A percentile compares a stretch with the other conserved stretches of the same genome.
Conservation (phyloP, 2,329 filamentous ascomycete species). For the Graphiopsis chlorocephala region DNA sequence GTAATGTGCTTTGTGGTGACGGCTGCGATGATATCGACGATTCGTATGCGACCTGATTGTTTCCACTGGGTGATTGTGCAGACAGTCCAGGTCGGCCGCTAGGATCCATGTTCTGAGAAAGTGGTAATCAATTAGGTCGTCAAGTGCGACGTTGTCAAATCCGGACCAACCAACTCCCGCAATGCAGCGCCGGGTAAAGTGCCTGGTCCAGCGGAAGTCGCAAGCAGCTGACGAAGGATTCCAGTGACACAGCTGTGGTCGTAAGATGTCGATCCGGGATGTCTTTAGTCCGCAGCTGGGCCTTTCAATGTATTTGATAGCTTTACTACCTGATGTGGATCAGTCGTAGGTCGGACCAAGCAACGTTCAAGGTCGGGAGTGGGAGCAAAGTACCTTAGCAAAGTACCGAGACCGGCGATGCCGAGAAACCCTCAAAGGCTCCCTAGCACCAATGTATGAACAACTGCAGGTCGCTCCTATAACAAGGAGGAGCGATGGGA, state of each 20-base stretch:
- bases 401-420: constrained; percentile 5
- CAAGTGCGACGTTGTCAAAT: not conserved
- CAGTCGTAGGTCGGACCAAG: not conserved
- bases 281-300: constrained; percentile 7
- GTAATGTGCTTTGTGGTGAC: constrained; percentile 14
- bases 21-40: constrained; percentile 14
- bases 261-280: constrained; percentile 8
- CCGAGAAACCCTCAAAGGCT: not conserved
- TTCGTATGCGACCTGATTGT: constrained; percentile 9
- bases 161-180: not conserved
- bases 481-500: not conserved
- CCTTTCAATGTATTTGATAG: not conserved
- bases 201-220: not conserved
- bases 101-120: constrained; percentile 1
- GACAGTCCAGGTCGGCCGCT: not conserved
- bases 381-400: not conserved
- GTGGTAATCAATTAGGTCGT: not conserved
- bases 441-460: not conserved
- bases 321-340: not conserved
- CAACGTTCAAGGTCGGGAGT: not conserved
- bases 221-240: constrained; percentile 6
- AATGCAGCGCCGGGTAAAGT: not conserved
- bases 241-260: constrained; percentile 5
- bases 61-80: not conserved
- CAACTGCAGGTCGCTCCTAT: not conserved